Percentiles rank a stretch among this genome's conserved stretches.
These are phyloP conservation scores for Aspergillus heteromorphus DNA, from an alignment of 495 filamentous ascomycete species.

Conservation along the genomic window DNA sequence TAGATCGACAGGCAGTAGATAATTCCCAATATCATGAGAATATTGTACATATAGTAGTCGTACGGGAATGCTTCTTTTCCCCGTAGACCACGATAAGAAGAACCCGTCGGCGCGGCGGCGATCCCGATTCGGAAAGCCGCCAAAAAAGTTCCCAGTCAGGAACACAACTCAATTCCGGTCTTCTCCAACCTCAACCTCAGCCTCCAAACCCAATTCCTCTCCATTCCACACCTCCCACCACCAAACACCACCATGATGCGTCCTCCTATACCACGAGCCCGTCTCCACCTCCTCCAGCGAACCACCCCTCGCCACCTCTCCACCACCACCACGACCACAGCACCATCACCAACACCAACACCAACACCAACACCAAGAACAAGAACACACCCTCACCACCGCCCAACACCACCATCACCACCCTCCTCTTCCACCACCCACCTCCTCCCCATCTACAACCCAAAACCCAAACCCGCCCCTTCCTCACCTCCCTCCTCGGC, in stretches of 20 bases:
- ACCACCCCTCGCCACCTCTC: background rate
- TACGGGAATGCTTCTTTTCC: no score
- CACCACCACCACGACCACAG: slow-evolving; percentile 6
- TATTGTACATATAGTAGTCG: background rate
- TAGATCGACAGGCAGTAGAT: no score
- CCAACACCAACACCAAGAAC: background rate
- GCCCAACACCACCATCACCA: background rate
- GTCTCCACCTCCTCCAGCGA: background rate
- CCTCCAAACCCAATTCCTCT: background rate
- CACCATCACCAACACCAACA: background rate
- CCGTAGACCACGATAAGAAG: background rate
- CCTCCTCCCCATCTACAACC: background rate
- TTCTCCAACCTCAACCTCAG: background rate
- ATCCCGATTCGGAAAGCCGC: background rate
- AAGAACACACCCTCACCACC: background rate
- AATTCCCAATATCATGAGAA: background rate
- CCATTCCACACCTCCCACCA: background rate
- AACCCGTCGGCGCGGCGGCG: background rate
- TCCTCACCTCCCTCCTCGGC: slow-evolving; percentile 33
- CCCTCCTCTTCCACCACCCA: slow-evolving; percentile 2
- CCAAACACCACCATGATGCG: background rate
- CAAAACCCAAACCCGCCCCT: slow-evolving; percentile 21
- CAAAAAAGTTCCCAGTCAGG: background rate
- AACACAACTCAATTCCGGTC: background rate
- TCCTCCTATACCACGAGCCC: background rate